Base-by-base conservation (phyloP, 2,329 filamentous ascomycete species). In the Beauveria varroae region DNA sequence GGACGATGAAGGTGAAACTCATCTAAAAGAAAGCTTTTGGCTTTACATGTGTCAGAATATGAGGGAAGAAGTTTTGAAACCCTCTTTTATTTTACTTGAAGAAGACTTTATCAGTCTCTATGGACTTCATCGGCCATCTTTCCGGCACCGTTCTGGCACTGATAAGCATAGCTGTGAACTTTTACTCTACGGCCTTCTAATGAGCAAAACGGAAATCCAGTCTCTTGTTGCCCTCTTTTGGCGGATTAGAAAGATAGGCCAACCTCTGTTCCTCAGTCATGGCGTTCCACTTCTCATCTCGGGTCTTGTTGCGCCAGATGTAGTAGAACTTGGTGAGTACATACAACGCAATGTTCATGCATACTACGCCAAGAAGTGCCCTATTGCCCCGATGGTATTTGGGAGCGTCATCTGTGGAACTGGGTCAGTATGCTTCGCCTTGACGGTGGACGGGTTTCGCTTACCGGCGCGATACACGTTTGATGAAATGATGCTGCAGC, bases 311-410 rank as follows among this genome's bases (percentile, higher is more conserved):
- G 6, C 79, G 72, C 58, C 65, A 69, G 1, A 80, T 68, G 65
- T 86, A 86, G 66, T 82, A 86, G 1, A 74, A 47, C 68, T 84
- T 84, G 20, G 78, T 75, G 0, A 73, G 72, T 1, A 79, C 63
- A 51, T 83, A 82, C 4, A 82, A 61, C 1, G 74, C 66, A 26
- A 84, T 75, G 57, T 83, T 83, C 62, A 76, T 77, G 1, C 73
- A 72, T 2, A 75, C 74, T 20, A 85, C 74, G 0, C 65, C 79
- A 24, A 85, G 75, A 5, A 85, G 64, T 0, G 79, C 74, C 51
- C 75, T 79, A 62, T 85, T 84, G 1, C 82, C 81, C 0, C 74
- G 71, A 9, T 75, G 62, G 47, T 70, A 73, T 3, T 64, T 58
- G 1, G 69, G 68, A 20, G 68, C 65, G n/a, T 73, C 70, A 40